Conservation (phyloP, 208 protist genomes). For the Vickermania spadyakhi region DNA sequence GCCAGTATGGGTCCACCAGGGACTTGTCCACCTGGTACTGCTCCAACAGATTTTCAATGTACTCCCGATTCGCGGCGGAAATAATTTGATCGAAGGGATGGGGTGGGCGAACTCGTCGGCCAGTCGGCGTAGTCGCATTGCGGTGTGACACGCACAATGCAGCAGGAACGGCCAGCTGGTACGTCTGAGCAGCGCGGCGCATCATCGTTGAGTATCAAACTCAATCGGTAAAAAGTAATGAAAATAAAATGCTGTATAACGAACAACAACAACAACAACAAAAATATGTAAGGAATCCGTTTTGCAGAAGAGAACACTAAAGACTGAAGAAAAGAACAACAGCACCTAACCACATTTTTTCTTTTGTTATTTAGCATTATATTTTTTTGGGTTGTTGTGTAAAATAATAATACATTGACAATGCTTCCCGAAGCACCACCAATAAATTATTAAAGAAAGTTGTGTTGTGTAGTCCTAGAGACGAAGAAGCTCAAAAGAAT, state of each 20-base stretch:
- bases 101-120: conserved; percentile 61
- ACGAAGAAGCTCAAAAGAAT: too few relatives aligned
- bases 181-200: conserved; percentile 36
- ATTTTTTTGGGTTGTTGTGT: too few relatives aligned
- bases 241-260: neutral
- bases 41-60: conserved; percentile 67
- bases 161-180: conserved; percentile 2
- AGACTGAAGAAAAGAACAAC: too few relatives aligned
- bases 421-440: too few relatives aligned
- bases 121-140: conserved; percentile 61
- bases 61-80: conserved; percentile 52
- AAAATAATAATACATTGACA: too few relatives aligned
- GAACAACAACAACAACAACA: conserved; percentile 3
- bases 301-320: too few relatives aligned
- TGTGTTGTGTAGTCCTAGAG: too few relatives aligned
- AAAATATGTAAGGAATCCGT: too few relatives aligned
- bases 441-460: too few relatives aligned
- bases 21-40: conserved; percentile 67
- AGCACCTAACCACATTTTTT: too few relatives aligned
- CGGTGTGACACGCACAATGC: conserved; percentile 1
- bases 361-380: too few relatives aligned
- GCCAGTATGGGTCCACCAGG: conserved; percentile 73
- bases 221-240: neutral
- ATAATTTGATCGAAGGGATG: conserved; percentile 71
- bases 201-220: conserved; percentile 36